Base-by-base conservation (phyloP, 331 rosid species). In the Cydonia oblonga region DNA sequence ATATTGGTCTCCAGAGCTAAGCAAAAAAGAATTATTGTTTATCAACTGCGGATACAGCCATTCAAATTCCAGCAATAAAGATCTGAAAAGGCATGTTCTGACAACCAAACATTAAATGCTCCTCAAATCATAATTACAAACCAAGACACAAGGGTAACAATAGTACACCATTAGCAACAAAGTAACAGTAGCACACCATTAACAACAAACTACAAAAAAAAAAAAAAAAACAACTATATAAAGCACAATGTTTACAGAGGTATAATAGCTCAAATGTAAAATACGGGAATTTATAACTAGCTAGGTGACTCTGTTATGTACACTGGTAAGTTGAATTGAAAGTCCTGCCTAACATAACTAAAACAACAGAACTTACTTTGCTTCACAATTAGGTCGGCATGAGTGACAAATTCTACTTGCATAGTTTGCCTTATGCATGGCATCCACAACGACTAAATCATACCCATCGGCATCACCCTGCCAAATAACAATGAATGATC, bases 361-460 rank as follows among this genome's bases (percentile, higher is more conserved):
- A 10, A 18, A 51, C 61, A 81, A 69, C 26, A 75, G 61, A 61
- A 62, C 97, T 84, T 81, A 95, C 99, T 95, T 95, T 69, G 99
- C 99, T 86, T 95, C 99, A 80, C 99, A 95, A 77, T 95, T 95
- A 60, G 99, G 99, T 58, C 96, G 89, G 79, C 99, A 95, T 12
- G 99, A 95, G 83, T 95, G 99, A 77, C 99, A 95, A 79, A 95
- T 91, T 80, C 99, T 92, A 76, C 99, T 95, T 9, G 99, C 99
- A 70, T 90, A 95, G 84, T 95, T 95, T 49, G 99, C 99, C 82
- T 91, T 95, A 75, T 95, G 99, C 99, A 95, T 95, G 69, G 99
- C 99, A 76, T 95, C 99, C 65, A 95, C 99, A 9, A 95, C 99
- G 52, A 91, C 96, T 42, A 91, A 80, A 81, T 95, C 99, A 76